Base-by-base conservation (phyloP, 441 rosid genomes). In the Erodium texanum region DNA sequence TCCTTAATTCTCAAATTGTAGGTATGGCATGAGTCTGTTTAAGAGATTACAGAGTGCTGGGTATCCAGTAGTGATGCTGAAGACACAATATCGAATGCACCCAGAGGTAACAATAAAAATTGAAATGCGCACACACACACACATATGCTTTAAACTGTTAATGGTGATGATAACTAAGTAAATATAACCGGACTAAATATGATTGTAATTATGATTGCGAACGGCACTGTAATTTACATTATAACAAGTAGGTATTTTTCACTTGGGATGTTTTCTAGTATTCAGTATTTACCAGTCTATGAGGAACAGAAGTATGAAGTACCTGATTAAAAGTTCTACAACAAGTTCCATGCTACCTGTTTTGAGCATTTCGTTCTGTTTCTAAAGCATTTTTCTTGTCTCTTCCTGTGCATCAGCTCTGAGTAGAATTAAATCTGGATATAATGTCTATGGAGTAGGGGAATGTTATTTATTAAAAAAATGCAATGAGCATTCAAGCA, bases 1-100 rank as follows among this genome's bases (percentile, higher is more conserved):
- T 70, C 63, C 52, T 62, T 50, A 58, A 24, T 69, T 67, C 29
- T 62, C 43, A 29, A 66, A 50, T 63, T 82, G 75, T 76, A 91
- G 97, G 43, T 93, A 93, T 66, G 89, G 90, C 66, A 93, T 83
- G 41, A 93, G 99, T 80, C 75, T 93, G 88, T 93, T 93, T 73
- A 85, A 91, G 85, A 88, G 99, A 81, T 87, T 93, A 72, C 97
- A 93, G 78, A 87, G 76, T 74, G 99, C 96, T 74, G 99, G 97
- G 70, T 91, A 91, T 77, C 99, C 99, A 19, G 95, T 93, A 38
- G 79, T 83, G 65, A 91, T 93, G 99, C 87, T 93, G 81, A 93
- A 86, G 83, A 81, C 89, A 54, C 97, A 89, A 74, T 93, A 93
- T 74, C 84, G 97, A 52, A 93, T 93, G 99, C 99, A 91, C 86